These are phyloP conservation scores for Cladophialophora bantiana DNA, from an alignment of 2,329 filamentous ascomycete genomes.

Conservation along the genomic window DNA sequence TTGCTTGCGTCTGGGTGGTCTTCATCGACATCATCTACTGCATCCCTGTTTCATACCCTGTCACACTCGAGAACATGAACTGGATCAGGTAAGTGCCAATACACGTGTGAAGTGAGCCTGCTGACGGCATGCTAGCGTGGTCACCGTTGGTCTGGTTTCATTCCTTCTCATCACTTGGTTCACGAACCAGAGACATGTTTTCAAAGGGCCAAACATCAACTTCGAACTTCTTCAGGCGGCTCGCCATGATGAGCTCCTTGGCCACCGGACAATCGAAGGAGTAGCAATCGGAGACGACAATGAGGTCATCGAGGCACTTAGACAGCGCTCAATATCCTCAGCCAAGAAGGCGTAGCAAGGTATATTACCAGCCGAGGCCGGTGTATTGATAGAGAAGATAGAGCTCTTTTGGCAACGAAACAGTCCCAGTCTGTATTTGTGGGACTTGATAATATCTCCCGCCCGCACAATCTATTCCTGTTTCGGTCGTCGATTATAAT, in stretches of 20 bases:
- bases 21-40: conserved; percentile 44
- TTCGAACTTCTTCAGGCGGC: conserved; percentile 24
- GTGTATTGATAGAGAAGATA: background rate
- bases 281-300: conserved; percentile 19
- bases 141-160: conserved; percentile 22
- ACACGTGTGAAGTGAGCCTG: background rate
- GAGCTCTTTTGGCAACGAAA: background rate
- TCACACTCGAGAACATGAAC: conserved; percentile 30
- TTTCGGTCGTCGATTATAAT: no score
- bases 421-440: background rate
- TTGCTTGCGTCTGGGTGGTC: conserved; percentile 41
- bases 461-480: background rate
- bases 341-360: conserved; percentile 20
- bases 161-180: conserved; percentile 25
- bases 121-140: conserved; percentile 16
- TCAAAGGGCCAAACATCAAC: conserved; percentile 28
- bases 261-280: conserved; percentile 25
- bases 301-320: conserved; percentile 24
- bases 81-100: conserved; percentile 23
- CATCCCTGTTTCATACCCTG: conserved; percentile 42
- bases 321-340: conserved; percentile 16
- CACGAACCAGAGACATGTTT: conserved; percentile 19
- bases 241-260: conserved; percentile 24
- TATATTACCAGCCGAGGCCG: background rate
- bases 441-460: background rate